Evolutionary conservation across 257 asterid genomes (phyloP).

Genomic region (Coffea canephora): DNA sequence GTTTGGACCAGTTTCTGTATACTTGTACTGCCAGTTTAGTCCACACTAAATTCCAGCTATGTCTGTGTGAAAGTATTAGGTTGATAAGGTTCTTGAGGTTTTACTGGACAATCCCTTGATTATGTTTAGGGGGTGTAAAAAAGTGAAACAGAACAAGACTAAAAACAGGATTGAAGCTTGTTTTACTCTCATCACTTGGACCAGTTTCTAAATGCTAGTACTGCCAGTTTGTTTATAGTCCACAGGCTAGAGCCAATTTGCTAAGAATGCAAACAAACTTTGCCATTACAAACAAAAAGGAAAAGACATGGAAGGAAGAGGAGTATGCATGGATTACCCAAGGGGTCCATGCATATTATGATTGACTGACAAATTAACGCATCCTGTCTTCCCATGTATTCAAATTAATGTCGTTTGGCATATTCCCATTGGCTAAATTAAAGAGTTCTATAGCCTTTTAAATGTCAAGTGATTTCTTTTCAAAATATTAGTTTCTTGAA

Average conservation of each 20-base stretch:
- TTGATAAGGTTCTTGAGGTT: background rate
- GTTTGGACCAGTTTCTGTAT: too few species aligned
- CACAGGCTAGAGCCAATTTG: background rate
- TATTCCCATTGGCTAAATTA: background rate
- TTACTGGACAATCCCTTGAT: background rate
- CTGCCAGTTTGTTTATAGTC: background rate
- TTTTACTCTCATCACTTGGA: background rate
- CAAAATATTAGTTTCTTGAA: background rate
- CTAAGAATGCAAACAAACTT: background rate
- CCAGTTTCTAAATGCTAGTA: background rate
- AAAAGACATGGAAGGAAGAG: background rate
- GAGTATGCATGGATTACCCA: background rate
- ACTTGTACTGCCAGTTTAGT: too few species aligned
- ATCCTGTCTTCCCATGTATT: background rate
- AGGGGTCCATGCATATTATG: slow-evolving; percentile 2
- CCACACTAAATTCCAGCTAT: too few species aligned
- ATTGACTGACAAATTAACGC: background rate
- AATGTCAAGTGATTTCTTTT: too few species aligned
- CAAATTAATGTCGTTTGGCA: background rate
- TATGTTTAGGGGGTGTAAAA: slow-evolving; percentile 10
- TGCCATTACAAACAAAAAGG: background rate
- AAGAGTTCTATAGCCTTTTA: too few species aligned
- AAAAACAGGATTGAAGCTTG: background rate
- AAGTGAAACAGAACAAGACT: background rate
- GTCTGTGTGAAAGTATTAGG: background rate